phyloP scores from a whole-genome alignment of 768 basidiomycete genomes.

The Tulasnella sp. region DNA sequence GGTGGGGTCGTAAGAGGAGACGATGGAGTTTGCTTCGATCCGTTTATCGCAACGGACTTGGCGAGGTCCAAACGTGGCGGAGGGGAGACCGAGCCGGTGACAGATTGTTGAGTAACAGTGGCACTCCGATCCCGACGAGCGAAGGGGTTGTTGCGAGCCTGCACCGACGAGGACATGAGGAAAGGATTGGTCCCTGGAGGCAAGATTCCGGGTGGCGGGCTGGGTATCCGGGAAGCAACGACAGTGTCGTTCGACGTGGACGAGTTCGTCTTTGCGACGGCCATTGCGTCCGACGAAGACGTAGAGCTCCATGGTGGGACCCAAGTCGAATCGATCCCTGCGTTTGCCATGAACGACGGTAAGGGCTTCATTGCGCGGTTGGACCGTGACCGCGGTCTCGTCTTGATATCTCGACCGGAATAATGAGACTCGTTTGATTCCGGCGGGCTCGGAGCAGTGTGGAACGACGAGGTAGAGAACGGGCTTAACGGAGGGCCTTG shows the following conservation, averaged over 20 bases:
- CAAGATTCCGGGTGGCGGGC: neutral
- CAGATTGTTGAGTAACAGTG: slow-evolving; percentile 6
- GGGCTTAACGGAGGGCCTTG: neutral
- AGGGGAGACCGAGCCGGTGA: neutral
- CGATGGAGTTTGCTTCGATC: neutral
- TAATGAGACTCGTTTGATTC: neutral
- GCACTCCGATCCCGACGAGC: slow-evolving; percentile 10
- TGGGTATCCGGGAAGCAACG: neutral
- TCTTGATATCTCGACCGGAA: neutral
- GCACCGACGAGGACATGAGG: neutral
- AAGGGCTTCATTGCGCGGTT: slow-evolving; percentile 17
- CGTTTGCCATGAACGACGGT: slow-evolving; percentile 3
- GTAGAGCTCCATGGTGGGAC: slow-evolving; percentile 21
- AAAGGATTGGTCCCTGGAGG: slow-evolving; percentile 5
- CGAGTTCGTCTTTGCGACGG: neutral
- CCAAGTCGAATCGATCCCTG: slow-evolving; percentile 16
- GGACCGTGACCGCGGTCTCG: slow-evolving; percentile 20
- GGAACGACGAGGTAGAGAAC: slow-evolving; percentile 2
- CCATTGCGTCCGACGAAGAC: neutral
- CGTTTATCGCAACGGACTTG: neutral
- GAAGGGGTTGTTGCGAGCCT: slow-evolving; percentile 9
- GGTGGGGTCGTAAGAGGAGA: neutral
- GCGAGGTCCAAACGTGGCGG: neutral
- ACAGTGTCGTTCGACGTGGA: neutral
- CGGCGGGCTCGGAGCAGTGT: neutral